Evolutionary conservation across 305 asterid genomes (phyloP), one percentile per base, ranked within the genome.

Genomic region (Stenogyne calaminthoides): DNA sequence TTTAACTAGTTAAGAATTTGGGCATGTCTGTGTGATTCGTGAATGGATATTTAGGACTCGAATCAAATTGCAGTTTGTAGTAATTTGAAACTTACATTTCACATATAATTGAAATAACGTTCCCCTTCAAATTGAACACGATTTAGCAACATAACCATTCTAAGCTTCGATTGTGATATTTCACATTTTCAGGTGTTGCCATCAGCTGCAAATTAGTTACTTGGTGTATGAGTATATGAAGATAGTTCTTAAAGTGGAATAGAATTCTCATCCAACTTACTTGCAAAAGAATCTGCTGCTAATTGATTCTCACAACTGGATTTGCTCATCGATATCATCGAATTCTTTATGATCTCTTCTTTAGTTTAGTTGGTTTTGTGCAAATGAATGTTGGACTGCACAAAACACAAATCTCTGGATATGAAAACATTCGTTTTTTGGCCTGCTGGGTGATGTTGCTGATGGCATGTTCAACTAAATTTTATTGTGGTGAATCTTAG

Each of bases 121-220:
- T 8, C 29, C n/a, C 68, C 62, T 56, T 56, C 29, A 27, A 10
- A 52, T 49, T 39, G 60, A 52, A 49, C 14, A 49, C 5, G 7
- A 6, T 40, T 55, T 52, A 10, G 19, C 40, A 46, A 46, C 15
- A 9, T 15, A n/a, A 6, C 9, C 14, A 11, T 46, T 3, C 44
- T 64, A 59, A 60, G 57, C 60, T n/a, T 22, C 11, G 49, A 7
- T 15, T 16, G 32, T 12, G 16, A 9, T 49, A 12, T 51, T n/a
- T 54, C 9, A 6, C 34, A 15, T 39, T 70, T 70, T 70, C 92
- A 92, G 98, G 98, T 90, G 36, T 77, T 92, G 51, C 98, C 98
- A 34, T 92, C 98, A 40, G 97, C 97, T 77, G 92, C 97, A n/a
- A 75, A 91, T 91, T 62, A 88, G 97, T 80, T 91, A 88, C 81